These are phyloP conservation scores for Alternaria triticimaculans DNA, from an alignment of 2,329 filamentous ascomycete genomes.

Conservation along the genomic window DNA sequence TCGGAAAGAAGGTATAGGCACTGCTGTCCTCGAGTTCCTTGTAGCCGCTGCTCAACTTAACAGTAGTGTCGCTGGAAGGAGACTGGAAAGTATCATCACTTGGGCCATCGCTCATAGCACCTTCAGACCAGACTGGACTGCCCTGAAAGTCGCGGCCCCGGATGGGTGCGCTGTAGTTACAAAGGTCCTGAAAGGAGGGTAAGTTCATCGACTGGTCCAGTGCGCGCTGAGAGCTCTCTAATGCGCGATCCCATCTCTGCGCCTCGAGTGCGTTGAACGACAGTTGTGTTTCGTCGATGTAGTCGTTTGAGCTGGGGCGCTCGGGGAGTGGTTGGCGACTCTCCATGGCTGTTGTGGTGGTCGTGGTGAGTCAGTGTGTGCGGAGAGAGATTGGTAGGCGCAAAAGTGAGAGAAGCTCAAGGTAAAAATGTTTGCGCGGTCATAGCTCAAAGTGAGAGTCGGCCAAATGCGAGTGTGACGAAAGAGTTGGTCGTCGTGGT, in stretches of 20 bases:
- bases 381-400: not conserved
- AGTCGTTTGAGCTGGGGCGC: not conserved
- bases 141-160: not conserved
- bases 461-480: not conserved
- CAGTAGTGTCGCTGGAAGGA: not conserved
- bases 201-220: not conserved
- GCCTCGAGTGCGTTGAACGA: not conserved
- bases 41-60: not conserved
- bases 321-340: not conserved
- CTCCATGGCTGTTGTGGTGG: not conserved
- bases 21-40: not conserved
- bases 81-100: not conserved
- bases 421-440: not conserved
- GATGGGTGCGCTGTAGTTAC: not conserved
- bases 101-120: too few relatives aligned
- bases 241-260: not conserved
- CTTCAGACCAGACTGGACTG: not conserved
- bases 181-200: not conserved
- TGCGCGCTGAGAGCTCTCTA: not conserved
- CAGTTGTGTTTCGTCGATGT: not conserved
- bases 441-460: not conserved
- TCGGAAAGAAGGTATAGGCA: not conserved
- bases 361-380: not conserved
- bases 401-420: not conserved
- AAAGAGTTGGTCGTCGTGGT: not conserved